These are phyloP conservation scores for Pezicula radicicola DNA, from an alignment of 2,329 filamentous ascomycete species.

Conservation along the genomic window DNA sequence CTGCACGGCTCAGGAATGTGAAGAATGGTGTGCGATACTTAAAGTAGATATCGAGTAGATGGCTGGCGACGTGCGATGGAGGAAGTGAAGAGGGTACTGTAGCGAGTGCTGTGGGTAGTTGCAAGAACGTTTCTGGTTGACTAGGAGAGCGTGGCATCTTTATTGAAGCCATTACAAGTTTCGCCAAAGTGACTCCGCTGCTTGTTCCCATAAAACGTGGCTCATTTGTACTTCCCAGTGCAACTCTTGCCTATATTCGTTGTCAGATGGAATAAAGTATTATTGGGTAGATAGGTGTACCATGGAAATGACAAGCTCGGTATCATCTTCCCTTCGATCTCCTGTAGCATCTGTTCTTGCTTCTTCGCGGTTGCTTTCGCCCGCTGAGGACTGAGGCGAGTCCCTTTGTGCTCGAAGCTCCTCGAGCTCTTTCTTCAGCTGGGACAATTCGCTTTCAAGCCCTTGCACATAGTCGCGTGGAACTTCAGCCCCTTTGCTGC, in stretches of 20 bases:
- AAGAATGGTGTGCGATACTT: slow-evolving; percentile 31
- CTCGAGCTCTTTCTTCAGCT: slow-evolving; percentile 13
- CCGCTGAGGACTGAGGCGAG: neutral
- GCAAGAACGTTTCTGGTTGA: slow-evolving; percentile 9
- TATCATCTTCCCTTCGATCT: neutral
- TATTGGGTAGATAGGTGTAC: neutral
- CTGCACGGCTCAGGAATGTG: slow-evolving; percentile 25
- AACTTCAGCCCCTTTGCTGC: slow-evolving; percentile 21
- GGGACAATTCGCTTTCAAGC: slow-evolving; percentile 17
- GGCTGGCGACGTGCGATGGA: slow-evolving; percentile 30
- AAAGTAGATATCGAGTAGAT: slow-evolving; percentile 31
- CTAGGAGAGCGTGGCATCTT: slow-evolving; percentile 1
- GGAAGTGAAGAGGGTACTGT: slow-evolving; percentile 25
- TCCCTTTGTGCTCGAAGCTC: slow-evolving; percentile 9
- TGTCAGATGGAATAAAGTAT: neutral
- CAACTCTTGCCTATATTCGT: slow-evolving; percentile 12
- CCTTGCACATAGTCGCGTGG: slow-evolving; percentile 22
- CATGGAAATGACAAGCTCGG: neutral
- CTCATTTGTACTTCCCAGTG: slow-evolving; percentile 18
- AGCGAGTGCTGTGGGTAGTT: slow-evolving; percentile 4
- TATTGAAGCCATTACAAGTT: slow-evolving; percentile 31
- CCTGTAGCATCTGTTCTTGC: neutral
- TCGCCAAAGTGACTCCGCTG: slow-evolving; percentile 31
- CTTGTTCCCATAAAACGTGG: slow-evolving; percentile 30
- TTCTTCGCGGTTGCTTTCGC: neutral